Base-by-base conservation (phyloP, 1,139 yeast species). In the Candida sojae region DNA sequence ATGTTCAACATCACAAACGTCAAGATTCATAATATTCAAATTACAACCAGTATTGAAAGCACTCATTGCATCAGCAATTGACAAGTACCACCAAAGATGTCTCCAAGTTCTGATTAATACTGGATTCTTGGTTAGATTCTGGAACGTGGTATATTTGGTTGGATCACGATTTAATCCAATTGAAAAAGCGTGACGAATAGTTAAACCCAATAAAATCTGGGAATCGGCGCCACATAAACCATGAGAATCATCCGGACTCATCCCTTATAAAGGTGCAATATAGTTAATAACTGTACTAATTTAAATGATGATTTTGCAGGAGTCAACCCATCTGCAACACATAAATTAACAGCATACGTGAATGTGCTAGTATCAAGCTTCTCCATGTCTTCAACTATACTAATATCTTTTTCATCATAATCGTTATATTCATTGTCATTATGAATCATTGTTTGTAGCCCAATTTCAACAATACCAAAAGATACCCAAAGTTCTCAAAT, bases 81-180 rank as follows among this genome's bases (percentile, higher is more conserved):
- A 57, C 8, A 75, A 56, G 49, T 63, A 68, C 48, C 59, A 52
- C 80, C 80, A 75, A 31, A 75, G 58, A 29, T 57, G 51, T 46
- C 80, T 60, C 80, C 80, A 75, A 4, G 66, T 61, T 36, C 59
- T 59, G 11, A 65, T 61, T 11, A 71, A 58, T 1, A 59, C 47
- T 25, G 62, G 62, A 23, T 67, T 61, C 35, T 67, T 66, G 43
- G 60, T 55, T 28, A 75, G 68, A 6, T 65, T 54, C 23, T 65
- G 68, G 50, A 69, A 72, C 6, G 70, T 61, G 9, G 53, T 52
- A 48, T 67, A 75, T 38, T 53, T 59, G 6, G 66, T 58, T 1
- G 80, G 80, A 50, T 75, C 80, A 11, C 80, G 60, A 52, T 75
- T 70, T 43, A 75, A 61, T 0, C 80, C 80, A 45, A 74, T 73